phyloP scores from a whole-genome alignment of 129 eudicot species.

The Flaveria linearis region DNA sequence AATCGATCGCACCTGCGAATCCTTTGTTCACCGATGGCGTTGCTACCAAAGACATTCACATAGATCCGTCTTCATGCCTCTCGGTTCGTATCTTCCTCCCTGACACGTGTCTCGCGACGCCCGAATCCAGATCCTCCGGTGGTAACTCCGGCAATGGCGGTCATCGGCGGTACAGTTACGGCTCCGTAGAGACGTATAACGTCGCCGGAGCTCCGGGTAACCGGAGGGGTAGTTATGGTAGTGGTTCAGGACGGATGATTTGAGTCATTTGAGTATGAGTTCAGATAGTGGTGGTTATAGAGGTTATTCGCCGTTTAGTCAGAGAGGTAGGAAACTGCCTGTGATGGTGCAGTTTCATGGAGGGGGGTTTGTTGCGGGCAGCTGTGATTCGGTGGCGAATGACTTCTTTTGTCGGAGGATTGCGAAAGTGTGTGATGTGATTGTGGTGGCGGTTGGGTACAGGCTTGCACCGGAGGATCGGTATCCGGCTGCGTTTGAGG shows the following conservation, averaged over 20 bases:
- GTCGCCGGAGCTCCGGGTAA: slow-evolving; percentile 9
- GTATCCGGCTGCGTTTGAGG: slow-evolving; percentile 43
- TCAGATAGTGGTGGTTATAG: slow-evolving; percentile 56
- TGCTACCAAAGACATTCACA: slow-evolving; percentile 89
- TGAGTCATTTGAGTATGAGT: too few species aligned
- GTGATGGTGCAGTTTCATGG: slow-evolving; percentile 92
- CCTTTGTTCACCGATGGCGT: slow-evolving; percentile 82
- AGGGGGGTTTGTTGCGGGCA: slow-evolving; percentile 89
- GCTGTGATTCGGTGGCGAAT: slow-evolving; percentile 79
- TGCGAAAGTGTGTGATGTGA: slow-evolving; percentile 85
- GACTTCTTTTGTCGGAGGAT: slow-evolving; percentile 84
- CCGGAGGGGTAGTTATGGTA: slow-evolving; percentile 54
- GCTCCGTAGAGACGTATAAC: slow-evolving; percentile 18
- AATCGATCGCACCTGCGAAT: slow-evolving; percentile 65
- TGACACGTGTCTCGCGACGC: slow-evolving; percentile 56
- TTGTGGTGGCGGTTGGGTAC: slow-evolving; percentile 88
- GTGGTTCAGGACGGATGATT: slow-evolving; percentile 37
- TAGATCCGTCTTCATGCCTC: slow-evolving; percentile 73
- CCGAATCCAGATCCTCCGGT: slow-evolving; percentile 31
- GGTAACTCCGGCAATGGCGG: neutral
- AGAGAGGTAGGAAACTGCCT: slow-evolving; percentile 59
- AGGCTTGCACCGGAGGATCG: slow-evolving; percentile 87
- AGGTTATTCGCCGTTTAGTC: slow-evolving; percentile 66
- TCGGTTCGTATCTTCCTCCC: slow-evolving; percentile 85
- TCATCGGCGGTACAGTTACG: slow-evolving; percentile 57